Base-by-base conservation (phyloP, 371 early-diverging fungal species). In the Mortierella sp. region DNA sequence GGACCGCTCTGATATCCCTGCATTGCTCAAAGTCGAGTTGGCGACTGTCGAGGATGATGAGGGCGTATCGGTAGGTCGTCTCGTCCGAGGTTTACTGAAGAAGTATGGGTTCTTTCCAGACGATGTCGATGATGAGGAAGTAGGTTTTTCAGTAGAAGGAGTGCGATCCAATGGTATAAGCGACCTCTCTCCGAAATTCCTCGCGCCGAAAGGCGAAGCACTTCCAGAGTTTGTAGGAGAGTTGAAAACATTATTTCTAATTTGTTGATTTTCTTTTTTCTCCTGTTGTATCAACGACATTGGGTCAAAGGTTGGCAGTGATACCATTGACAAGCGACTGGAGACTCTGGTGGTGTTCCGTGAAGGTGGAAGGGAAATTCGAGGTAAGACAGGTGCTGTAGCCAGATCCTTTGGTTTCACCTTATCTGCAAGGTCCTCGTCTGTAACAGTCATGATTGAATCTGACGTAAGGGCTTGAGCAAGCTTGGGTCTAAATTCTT, bases 401-500 rank as follows among this genome's bases (percentile, higher is more conserved):
- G 61, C n/a, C 1, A 56, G 22, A 26, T 62, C 68, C 32, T 60
- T 66, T 32, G 56, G n/a, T 54, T 61, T 83, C 5, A 58, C n/a
- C 49, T 60, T 79, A 12, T 66, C 70, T 19, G 47, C 28, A 32
- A 55, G 19, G 19, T 69, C 59, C 66, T 74, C 81, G 23, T 62
- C 63, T 28, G 83, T 68, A 15, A 66, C 57, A 0, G 79, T 68
- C 35, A 78, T 35, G 26, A 83, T 65, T 1, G 83, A 70, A 1
- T 84, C 84, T 0, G 79, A 71, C 0, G 84, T 66, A 32, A 59
- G 55, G 13, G 78, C 63, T 19, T 74, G 82, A 9, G 65, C 58
- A 28, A 80, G 64, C 32, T 62, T 74, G 12, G 72, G 68, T 43
- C 78, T 64, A 17, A 75, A 77, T 66, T 90, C 89, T 63, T 88